These are phyloP conservation scores for Thermothielavioides terrestris DNA, from an alignment of 495 filamentous ascomycete species.

Conservation along the genomic window DNA sequence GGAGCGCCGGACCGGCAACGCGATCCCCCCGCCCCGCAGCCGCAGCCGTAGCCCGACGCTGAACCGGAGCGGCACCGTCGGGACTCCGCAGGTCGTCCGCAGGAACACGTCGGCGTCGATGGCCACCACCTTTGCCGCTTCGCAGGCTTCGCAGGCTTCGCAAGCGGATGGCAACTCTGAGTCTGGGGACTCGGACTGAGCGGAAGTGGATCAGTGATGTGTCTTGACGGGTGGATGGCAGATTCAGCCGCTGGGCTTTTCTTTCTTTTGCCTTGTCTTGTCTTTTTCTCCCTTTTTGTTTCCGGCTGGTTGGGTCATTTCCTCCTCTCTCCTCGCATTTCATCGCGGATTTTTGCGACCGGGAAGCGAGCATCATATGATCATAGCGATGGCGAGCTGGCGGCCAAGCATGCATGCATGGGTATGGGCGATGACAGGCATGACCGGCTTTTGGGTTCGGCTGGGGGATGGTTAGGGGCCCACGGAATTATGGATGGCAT, in stretches of 20 bases:
- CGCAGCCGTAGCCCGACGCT: conserved; percentile 11
- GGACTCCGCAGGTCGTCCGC: neutral
- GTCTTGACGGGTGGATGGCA: too few relatives aligned
- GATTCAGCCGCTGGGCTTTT: too few relatives aligned
- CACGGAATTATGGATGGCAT: neutral
- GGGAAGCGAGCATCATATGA: neutral
- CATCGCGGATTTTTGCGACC: too few relatives aligned
- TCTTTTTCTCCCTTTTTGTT: too few relatives aligned
- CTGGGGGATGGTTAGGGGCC: neutral
- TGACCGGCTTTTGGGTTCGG: neutral
- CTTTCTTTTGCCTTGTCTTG: neutral
- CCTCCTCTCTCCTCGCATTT: too few relatives aligned
- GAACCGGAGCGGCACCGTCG: conserved; percentile 1
- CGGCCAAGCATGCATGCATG: neutral
- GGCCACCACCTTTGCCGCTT: neutral
- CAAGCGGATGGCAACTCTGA: neutral
- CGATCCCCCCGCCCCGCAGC: conserved; percentile 5
- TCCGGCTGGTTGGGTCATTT: too few relatives aligned
- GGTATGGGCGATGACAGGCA: neutral
- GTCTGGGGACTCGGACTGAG: neutral
- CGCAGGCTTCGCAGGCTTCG: neutral
- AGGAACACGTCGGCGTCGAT: conserved; percentile 23
- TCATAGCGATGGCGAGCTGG: too few relatives aligned
- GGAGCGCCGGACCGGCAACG: conserved; percentile 15
- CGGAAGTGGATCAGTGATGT: too few relatives aligned